These are phyloP conservation scores for Orbilia blumenaviensis DNA, from an alignment of 2,329 filamentous ascomycete species.

Conservation along the genomic window DNA sequence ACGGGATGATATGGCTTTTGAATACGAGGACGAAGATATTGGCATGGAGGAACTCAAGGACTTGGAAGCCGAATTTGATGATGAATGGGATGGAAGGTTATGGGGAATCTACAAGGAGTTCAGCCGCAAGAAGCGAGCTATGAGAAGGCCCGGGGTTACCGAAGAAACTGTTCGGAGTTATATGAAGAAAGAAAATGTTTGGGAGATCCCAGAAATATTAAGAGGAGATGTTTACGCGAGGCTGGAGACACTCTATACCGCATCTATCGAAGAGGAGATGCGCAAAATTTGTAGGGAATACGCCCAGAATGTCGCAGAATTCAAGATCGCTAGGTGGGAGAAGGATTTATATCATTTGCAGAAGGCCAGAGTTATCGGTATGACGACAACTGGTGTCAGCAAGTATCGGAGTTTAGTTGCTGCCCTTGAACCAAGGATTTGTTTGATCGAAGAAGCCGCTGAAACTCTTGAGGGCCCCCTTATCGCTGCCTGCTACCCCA, in stretches of 20 bases:
- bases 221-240: conserved; percentile 74
- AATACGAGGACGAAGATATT: conserved; percentile 68
- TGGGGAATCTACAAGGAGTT: conserved; percentile 60
- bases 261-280: conserved; percentile 64
- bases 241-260: conserved; percentile 69
- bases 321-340: conserved; percentile 70
- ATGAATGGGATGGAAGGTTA: conserved; percentile 66
- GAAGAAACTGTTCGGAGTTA: conserved; percentile 60
- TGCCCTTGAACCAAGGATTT: conserved; percentile 71
- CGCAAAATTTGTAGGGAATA: conserved; percentile 66
- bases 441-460: conserved; percentile 82
- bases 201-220: conserved; percentile 66
- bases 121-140: conserved; percentile 22
- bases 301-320: conserved; percentile 64
- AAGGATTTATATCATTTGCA: conserved; percentile 70
- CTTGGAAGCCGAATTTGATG: conserved; percentile 68
- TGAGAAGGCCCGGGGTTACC: conserved; percentile 61
- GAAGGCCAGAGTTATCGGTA: conserved; percentile 69
- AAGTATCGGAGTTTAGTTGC: conserved; percentile 79
- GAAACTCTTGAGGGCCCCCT: conserved; percentile 75
- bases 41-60: conserved; percentile 71
- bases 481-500: conserved; percentile 65
- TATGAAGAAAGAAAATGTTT: conserved; percentile 67
- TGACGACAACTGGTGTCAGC: conserved; percentile 81
- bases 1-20: conserved; percentile 64